Base-by-base conservation (phyloP, 2,329 filamentous ascomycete genomes). In the Capronia americana region DNA sequence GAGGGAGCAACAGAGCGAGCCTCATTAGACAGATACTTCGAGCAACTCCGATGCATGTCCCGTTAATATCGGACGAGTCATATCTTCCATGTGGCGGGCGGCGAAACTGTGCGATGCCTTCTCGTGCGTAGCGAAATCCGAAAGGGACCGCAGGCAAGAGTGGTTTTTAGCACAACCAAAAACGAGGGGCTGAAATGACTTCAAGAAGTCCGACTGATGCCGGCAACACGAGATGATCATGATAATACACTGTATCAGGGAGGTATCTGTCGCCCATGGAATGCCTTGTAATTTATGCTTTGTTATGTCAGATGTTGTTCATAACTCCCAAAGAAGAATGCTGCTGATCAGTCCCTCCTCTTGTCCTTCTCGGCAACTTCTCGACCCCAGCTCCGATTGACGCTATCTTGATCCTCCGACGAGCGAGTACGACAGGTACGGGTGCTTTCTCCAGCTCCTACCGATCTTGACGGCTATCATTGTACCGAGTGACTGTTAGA, bases 301-400 rank as follows among this genome's bases (percentile, higher is more conserved):
- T 50, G 44, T 59, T 59, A 53, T 61, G 58, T 61, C 58, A 53
- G 58, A 61, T 61, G 28, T 41, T 51, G n/a, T 50, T 24, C 58
- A 44, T 44, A 24, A 32, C 46, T 46, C 38, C 17, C 41, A 17
- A 48, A 48, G 41, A 24, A 60, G 17, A 28, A 51, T 44, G 48
- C 58, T 30, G 44, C 57, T 59, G 57, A 59, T 59, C 44, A 30
- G 44, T 44, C 5, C 5, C 38, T 41, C 38, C 14, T 44, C 14
- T 44, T n/a, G 10, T 55, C 34, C 10, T 41, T 51, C 46, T 61
- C 46, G 58, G 58, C 58, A 61, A 41, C 58, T 53, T 54, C 20
- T 54, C 46, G 24, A 34, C n/a, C 34, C 48, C 57, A 38, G 48
- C 46, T 61, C 46, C 58, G 48, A 44, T 14, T 17, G 53, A 55